phyloP scores from a whole-genome alignment of 2,329 filamentous ascomycete genomes.

The Monosporascus sp. region DNA sequence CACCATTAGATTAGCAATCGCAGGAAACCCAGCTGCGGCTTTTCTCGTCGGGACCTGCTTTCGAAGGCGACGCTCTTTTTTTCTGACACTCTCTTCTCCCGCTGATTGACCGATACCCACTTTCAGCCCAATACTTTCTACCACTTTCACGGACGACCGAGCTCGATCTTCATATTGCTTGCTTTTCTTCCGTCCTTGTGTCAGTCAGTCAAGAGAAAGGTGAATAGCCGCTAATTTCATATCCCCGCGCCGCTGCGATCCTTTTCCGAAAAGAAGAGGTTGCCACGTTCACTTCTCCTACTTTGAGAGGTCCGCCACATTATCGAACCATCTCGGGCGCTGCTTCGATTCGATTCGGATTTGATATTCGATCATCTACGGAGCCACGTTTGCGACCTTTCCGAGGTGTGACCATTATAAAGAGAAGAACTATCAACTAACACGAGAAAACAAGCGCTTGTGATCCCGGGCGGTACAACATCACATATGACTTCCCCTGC shows the following conservation, averaged over 20 bases:
- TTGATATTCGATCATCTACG: constrained; percentile 24
- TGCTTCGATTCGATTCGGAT: constrained; percentile 16
- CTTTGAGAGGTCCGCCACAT: constrained; percentile 7
- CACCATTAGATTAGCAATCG: not conserved
- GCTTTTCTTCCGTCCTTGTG: not conserved
- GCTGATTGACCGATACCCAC: not conserved
- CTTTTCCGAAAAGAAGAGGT: not conserved
- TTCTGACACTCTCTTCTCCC: not conserved
- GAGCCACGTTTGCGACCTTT: constrained; percentile 11
- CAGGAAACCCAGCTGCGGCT: not conserved
- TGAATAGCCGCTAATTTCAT: not conserved
- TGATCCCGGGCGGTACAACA: not conserved
- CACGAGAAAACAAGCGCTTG: constrained; percentile 6
- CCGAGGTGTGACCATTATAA: constrained; percentile 13
- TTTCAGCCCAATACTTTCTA: not conserved
- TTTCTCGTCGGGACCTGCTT: not conserved
- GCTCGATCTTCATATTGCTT: not conserved
- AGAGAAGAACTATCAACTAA: constrained; percentile 9
- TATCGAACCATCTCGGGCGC: constrained; percentile 14
- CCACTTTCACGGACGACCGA: not conserved
- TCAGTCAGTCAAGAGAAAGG: not conserved
- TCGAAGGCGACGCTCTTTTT: not conserved
- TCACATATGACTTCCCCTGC: constrained; percentile 58
- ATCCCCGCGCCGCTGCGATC: not conserved
- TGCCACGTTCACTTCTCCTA: not conserved